Evolutionary conservation across 371 early-diverging fungal genomes (phyloP).

Genomic region (Funneliformis caledonium): DNA sequence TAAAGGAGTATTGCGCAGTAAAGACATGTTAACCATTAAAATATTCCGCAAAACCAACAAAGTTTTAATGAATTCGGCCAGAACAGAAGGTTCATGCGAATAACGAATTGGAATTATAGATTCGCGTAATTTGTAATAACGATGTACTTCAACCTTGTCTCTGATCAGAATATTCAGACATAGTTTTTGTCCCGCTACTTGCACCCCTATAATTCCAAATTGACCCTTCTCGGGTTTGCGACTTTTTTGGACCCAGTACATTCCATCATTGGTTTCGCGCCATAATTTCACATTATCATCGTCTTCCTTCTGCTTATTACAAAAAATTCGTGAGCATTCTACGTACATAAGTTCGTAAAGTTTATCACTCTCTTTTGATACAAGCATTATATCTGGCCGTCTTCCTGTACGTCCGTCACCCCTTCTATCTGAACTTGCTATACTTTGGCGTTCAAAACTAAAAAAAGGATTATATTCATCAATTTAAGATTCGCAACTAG

Average conservation of each 20-base stretch:
- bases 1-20: neutral
- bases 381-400: too few species aligned
- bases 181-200: conserved; percentile 1
- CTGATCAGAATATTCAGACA: conserved; percentile 22
- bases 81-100: conserved; percentile 1
- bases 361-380: neutral
- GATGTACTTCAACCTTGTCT: neutral
- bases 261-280: too few species aligned
- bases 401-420: neutral
- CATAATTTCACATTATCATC: too few species aligned
- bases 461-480: conserved; percentile 1
- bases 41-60: conserved; percentile 12
- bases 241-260: too few species aligned
- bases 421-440: conserved; percentile 27
- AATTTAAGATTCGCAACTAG: neutral
- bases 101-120: conserved; percentile 3
- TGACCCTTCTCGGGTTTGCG: too few species aligned
- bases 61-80: neutral
- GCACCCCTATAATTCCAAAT: too few species aligned
- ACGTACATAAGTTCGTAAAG: conserved; percentile 17
- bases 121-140: conserved; percentile 7
- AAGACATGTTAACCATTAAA: conserved; percentile 7
- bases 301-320: neutral
- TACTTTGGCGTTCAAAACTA: conserved; percentile 13
- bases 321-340: conserved; percentile 10